phyloP scores from a whole-genome alignment of 139 green algal species.

The Picochlorum sp. region DNA sequence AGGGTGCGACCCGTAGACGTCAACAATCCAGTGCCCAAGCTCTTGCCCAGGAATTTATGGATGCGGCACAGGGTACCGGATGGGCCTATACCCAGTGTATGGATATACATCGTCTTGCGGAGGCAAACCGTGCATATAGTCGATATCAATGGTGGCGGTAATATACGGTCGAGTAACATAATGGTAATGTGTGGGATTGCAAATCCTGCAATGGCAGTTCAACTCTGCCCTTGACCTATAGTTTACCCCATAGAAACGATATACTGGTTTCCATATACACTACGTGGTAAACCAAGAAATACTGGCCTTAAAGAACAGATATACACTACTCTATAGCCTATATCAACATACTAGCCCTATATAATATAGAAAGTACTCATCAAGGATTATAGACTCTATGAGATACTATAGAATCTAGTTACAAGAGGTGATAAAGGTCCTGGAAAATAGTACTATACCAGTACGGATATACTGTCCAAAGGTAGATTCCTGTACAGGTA shows the following conservation, averaged over 20 bases:
- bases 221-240: conserved; percentile 15
- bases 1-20: conserved; percentile 23
- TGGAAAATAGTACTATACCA: too few relatives aligned
- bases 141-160: conserved; percentile 37
- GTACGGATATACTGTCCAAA: too few relatives aligned
- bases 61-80: conserved; percentile 31
- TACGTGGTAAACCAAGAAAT: too few relatives aligned
- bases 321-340: too few relatives aligned
- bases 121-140: conserved; percentile 33
- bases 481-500: too few relatives aligned
- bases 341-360: too few relatives aligned
- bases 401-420: too few relatives aligned
- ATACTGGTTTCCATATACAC: background rate
- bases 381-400: too few relatives aligned
- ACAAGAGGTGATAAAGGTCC: too few relatives aligned
- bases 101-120: conserved; percentile 26
- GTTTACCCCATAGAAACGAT: background rate
- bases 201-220: conserved; percentile 32
- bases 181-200: conserved; percentile 23
- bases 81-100: conserved; percentile 27
- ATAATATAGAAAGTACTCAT: too few relatives aligned
- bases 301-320: too few relatives aligned
- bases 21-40: conserved; percentile 18
- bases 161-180: conserved; percentile 26
- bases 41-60: conserved; percentile 32